Conservation (phyloP, 2,329 filamentous ascomycete species). For the Chalaropsis ovoidea region DNA sequence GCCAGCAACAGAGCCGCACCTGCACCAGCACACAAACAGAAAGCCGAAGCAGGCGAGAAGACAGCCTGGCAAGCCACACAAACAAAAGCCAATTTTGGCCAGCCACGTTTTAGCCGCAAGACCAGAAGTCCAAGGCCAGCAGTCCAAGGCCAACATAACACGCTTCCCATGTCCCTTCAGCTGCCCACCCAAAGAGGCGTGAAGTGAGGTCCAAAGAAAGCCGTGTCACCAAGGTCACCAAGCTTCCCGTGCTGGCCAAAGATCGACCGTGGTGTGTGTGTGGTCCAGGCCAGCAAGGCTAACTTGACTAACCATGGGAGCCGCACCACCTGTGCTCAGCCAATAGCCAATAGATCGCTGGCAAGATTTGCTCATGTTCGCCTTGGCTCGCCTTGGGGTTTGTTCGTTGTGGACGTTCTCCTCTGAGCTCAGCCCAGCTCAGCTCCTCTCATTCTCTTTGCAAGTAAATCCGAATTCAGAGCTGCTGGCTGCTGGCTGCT, state of each 20-base stretch:
- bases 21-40: not conserved
- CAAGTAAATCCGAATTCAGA: not conserved
- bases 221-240: constrained; percentile 11
- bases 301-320: not conserved
- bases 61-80: no score
- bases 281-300: not conserved
- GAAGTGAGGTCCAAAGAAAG: constrained; percentile 2
- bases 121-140: not conserved
- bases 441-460: not conserved
- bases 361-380: not conserved
- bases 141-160: not conserved
- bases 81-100: no score
- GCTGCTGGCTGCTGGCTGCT: not conserved
- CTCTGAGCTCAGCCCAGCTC: not conserved
- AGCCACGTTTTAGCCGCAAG: no score
- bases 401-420: not conserved
- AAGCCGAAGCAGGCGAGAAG: no score
- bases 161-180: not conserved
- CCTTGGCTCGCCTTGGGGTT: not conserved
- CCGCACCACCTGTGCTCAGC: not conserved
- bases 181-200: not conserved
- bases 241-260: not conserved
- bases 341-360: not conserved
- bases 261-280: not conserved
- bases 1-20: not conserved